These are phyloP conservation scores for Uronychia binucleata DNA, from an alignment of 73 alveolate species.

Conservation along the genomic window DNA sequence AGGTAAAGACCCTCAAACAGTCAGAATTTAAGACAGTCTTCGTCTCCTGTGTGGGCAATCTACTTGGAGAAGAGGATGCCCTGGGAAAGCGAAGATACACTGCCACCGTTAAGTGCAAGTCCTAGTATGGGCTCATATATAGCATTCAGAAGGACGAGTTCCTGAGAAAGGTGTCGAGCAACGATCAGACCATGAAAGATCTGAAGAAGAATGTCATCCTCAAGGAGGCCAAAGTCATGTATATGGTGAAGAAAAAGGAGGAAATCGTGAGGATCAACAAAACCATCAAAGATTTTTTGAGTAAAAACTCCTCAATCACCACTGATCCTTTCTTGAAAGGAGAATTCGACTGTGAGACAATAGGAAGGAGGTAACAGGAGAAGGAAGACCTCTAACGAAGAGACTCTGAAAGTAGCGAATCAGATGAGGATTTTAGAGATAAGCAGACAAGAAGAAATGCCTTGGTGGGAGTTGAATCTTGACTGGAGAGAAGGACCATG, in stretches of 20 bases:
- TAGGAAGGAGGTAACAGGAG: no score
- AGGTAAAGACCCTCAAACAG: not conserved
- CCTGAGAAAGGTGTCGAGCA: not conserved
- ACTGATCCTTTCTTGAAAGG: no score
- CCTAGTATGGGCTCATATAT: conserved; percentile 13
- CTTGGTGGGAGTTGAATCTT: no score
- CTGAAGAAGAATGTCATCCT: not conserved
- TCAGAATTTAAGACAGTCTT: not conserved
- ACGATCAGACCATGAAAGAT: not conserved
- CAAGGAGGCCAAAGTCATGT: not conserved
- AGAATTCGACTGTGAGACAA: no score
- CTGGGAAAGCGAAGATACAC: conserved; percentile 6
- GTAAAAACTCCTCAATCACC: no score
- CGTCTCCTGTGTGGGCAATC: not conserved
- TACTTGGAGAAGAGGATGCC: conserved; percentile 48
- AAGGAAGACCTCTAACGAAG: no score
- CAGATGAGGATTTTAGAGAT: no score
- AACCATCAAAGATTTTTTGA: no score
- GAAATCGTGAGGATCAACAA: no score
- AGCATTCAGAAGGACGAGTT: not conserved
- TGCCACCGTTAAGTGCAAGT: conserved; percentile 28
- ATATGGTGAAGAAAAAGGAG: not conserved
- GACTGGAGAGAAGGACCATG: no score
- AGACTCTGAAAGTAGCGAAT: no score
- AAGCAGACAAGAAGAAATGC: no score